Base-by-base conservation (phyloP, 805 yeast species). In the Metschnikowia matae region DNA sequence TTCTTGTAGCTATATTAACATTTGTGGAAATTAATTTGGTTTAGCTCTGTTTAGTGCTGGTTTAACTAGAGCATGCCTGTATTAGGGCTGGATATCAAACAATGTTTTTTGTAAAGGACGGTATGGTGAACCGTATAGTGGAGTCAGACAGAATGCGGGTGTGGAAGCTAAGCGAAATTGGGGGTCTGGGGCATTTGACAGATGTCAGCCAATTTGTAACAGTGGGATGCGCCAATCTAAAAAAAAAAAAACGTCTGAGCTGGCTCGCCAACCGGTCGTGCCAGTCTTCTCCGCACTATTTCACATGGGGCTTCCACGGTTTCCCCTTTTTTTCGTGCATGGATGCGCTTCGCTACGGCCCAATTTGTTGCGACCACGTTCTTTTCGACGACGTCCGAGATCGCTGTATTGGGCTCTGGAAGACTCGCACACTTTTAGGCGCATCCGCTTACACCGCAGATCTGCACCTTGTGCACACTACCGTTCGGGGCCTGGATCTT, bases 301-400 rank as follows among this genome's bases (percentile, higher is more conserved):
- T 15, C 36, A 34, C 18, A 34, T 14, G 23, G 40, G n/a, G 38
- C 11, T 11, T 33, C n/a, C 38, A 18, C 21, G 26, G 17, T 26
- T 13, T 20, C 21, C 45, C 45, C 45, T 31, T 20, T 42, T 42
- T 32, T 42, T 33, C 45, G 45, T 42, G 38, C 45, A 42, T 32
- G 21, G 33, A n/a, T 31, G 45, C 38, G 45, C 45, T 31, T 42
- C 45, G 37, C 13, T 42, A 14, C 37, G 13, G 37, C 44, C 35
- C 23, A n/a, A 11, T 26, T 15, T 15, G 43, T 40, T 14, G 20
- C 43, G 43, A 40, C n/a, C 34, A 32, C 15, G 33, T 34, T 31
- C 15, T 17, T 31, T 40, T 40, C 23, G n/a, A 6, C 41, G 10
- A 21, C 23, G 18, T n/a, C 15, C 40, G 26, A 38, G 40, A 23